These are phyloP conservation scores for Aurinia saxatilis DNA, from an alignment of 345 rosid genomes.

Conservation along the genomic window DNA sequence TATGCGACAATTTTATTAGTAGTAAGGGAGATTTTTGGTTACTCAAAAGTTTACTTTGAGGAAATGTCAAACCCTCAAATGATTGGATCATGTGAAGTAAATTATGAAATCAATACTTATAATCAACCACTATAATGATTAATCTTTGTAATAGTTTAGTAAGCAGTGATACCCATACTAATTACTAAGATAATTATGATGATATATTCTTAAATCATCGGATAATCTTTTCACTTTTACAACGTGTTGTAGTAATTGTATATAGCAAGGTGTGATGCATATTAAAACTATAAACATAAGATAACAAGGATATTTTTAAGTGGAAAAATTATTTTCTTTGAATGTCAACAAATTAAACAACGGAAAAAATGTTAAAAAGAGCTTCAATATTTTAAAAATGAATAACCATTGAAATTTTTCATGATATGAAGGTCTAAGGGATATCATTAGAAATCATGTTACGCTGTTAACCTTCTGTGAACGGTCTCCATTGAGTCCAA, in stretches of 20 bases:
- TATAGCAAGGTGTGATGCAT: not conserved
- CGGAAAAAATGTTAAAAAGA: too few relatives aligned
- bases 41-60: not conserved
- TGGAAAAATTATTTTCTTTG: too few relatives aligned
- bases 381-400: too few relatives aligned
- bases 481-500: too few relatives aligned
- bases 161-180: not conserved
- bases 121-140: slow-evolving; percentile 18
- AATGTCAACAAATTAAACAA: too few relatives aligned
- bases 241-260: not conserved
- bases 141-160: slow-evolving; percentile 1
- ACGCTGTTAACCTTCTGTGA: too few relatives aligned
- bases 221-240: not conserved
- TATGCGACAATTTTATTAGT: not conserved
- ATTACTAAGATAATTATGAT: not conserved
- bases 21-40: not conserved
- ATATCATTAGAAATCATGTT: too few relatives aligned
- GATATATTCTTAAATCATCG: not conserved
- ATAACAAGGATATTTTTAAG: too few relatives aligned
- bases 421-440: too few relatives aligned
- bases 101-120: not conserved
- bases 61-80: slow-evolving; percentile 21
- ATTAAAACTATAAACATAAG: too few relatives aligned
- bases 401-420: too few relatives aligned
- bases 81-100: slow-evolving; percentile 20